A percentile compares a stretch with the other conserved stretches of the same genome.
Conservation (phyloP, 164 flowering plant species). For the Sedum album region DNA sequence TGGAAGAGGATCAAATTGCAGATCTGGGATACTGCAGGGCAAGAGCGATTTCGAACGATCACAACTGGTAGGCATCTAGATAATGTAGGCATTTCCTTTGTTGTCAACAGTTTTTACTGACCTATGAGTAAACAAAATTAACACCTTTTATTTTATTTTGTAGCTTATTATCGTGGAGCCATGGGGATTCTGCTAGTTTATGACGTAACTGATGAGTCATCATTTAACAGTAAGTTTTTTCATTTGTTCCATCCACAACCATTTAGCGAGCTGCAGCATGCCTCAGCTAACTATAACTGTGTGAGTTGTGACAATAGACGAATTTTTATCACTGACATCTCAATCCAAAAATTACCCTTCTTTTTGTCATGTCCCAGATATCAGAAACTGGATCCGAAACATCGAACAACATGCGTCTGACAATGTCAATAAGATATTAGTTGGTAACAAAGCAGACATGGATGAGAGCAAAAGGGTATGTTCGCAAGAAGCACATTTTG, state of each 20-base stretch:
- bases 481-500: too few relatives aligned
- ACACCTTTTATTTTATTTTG: slow-evolving; percentile 12
- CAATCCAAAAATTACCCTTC: not conserved
- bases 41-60: slow-evolving; percentile 26
- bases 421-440: too few relatives aligned
- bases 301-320: too few relatives aligned
- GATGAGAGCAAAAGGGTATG: too few relatives aligned
- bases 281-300: not conserved
- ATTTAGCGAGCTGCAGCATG: not conserved
- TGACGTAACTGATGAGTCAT: too few relatives aligned
- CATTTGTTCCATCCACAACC: not conserved
- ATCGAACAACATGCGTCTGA: too few relatives aligned
- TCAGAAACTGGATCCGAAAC: too few relatives aligned
- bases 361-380: too few relatives aligned
- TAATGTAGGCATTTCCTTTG: not conserved
- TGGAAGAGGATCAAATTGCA: slow-evolving; percentile 27
- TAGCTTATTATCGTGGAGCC: slow-evolving; percentile 39
- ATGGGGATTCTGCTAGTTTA: slow-evolving; percentile 43
- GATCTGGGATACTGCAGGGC: slow-evolving; percentile 31
- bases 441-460: too few relatives aligned
- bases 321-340: not conserved
- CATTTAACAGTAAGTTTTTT: slow-evolving; percentile 26
- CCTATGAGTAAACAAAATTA: not conserved
- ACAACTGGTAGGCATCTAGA: slow-evolving; percentile 19
- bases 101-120: not conserved